phyloP scores from a whole-genome alignment of 257 asterid species.

The Primulina eburnea region DNA sequence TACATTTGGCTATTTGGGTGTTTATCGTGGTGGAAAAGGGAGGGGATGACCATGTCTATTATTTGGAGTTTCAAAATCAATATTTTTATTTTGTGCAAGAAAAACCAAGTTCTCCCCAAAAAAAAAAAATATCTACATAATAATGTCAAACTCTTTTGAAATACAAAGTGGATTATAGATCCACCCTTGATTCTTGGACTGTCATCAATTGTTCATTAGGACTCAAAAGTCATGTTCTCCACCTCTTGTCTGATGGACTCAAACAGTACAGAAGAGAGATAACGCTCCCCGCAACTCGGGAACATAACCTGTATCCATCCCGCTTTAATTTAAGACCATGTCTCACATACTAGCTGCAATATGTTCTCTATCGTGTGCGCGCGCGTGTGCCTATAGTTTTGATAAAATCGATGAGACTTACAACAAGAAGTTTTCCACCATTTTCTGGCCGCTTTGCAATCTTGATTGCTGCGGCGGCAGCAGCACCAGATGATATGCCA shows the following conservation, averaged over 20 bases:
- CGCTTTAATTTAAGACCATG: neutral
- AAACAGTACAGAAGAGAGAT: slow-evolving; percentile 79
- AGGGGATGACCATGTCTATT: no score
- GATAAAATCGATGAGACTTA: slow-evolving; percentile 35
- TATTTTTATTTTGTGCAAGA: no score
- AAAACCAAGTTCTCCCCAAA: no score
- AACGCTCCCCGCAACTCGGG: slow-evolving; percentile 93
- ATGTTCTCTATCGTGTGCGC: neutral
- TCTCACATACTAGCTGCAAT: neutral
- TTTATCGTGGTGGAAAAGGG: no score
- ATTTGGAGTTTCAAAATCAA: no score
- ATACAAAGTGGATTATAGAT: no score
- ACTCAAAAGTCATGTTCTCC: slow-evolving; percentile 69
- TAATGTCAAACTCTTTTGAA: no score
- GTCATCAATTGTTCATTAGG: slow-evolving; percentile 22
- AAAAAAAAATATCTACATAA: no score
- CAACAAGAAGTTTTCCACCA: slow-evolving; percentile 89
- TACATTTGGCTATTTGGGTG: no score
- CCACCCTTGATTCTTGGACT: no score
- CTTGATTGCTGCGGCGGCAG: slow-evolving; percentile 78
- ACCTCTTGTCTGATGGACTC: slow-evolving; percentile 75
- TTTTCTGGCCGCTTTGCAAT: slow-evolving; percentile 73
- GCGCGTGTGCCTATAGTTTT: no score
- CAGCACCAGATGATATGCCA: slow-evolving; percentile 96
- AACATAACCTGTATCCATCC: slow-evolving; percentile 52